Evolutionary conservation across 257 asterid species (phyloP).

Genomic region (Fraxinus quadrangulata): DNA sequence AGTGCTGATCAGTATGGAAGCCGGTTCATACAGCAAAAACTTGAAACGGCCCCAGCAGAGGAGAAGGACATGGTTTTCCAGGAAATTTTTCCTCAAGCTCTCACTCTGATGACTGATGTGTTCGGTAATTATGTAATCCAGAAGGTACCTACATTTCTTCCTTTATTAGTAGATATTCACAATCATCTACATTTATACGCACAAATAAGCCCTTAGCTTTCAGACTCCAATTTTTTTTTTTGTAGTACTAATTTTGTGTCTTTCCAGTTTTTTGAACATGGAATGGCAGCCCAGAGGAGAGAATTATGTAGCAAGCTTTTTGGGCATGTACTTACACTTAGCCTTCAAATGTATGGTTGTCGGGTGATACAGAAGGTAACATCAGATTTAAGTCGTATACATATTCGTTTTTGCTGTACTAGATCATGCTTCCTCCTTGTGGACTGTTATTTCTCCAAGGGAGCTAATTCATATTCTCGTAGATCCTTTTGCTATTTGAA

Average conservation of each 20-base stretch:
- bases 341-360: constrained; percentile 99
- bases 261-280: constrained; percentile 90
- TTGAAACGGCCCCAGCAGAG: constrained; percentile 85
- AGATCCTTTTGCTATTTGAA: background rate
- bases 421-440: background rate
- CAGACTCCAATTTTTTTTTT: background rate
- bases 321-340: constrained; percentile 80
- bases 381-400: background rate
- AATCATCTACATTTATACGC: background rate
- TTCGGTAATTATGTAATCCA: constrained; percentile 95
- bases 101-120: constrained; percentile 87
- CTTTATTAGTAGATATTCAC: too few relatives aligned
- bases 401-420: background rate
- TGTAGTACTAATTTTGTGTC: constrained; percentile 22
- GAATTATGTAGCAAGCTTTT: constrained; percentile 78
- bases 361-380: constrained; percentile 95
- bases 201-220: constrained; percentile 9
- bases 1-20: constrained; percentile 98
- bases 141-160: constrained; percentile 51
- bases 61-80: constrained; percentile 90
- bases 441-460: background rate
- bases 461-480: background rate
- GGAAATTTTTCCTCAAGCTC: constrained; percentile 89
- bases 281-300: constrained; percentile 84
- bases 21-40: constrained; percentile 94